Percentiles rank a stretch among this genome's conserved stretches.
phyloP scores from a whole-genome alignment of 2,329 filamentous ascomycete species.

The Sporothrix pseudoabietina region DNA sequence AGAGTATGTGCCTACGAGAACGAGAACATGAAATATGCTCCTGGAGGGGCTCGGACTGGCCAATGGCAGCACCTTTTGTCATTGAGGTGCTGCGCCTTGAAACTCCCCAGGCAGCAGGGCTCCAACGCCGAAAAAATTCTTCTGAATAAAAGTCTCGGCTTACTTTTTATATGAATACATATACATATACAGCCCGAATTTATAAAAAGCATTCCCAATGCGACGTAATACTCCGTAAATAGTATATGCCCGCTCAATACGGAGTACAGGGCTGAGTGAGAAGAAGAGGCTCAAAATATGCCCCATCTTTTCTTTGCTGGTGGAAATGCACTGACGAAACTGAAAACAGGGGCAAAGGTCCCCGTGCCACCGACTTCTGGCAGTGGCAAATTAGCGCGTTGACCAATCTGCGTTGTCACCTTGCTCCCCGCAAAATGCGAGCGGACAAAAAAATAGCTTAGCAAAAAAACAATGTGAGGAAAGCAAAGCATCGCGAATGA shows the following conservation, averaged over 20 bases:
- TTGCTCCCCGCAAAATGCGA: neutral
- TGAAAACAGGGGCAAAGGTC: neutral
- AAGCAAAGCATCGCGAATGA: constrained; percentile 16
- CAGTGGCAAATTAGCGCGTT: neutral
- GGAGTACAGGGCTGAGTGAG: neutral
- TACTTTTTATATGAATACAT: neutral
- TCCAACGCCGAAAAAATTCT: neutral
- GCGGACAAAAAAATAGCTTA: neutral
- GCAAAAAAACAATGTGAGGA: neutral
- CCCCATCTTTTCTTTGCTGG: neutral
- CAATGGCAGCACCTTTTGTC: neutral
- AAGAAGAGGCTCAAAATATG: neutral
- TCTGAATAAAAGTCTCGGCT: neutral
- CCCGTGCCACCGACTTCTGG: neutral
- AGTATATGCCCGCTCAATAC: neutral
- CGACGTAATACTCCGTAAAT: too few species aligned
- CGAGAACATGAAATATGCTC: neutral
- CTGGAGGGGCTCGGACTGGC: neutral
- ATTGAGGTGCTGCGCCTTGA: neutral
- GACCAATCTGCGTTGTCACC: neutral
- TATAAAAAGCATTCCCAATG: neutral
- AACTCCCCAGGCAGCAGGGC: neutral
- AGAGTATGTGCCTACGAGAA: neutral
- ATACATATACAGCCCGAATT: neutral
- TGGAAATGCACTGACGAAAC: neutral